phyloP scores from a whole-genome alignment of 1,284 basidiomycete genomes.

The Vanrija sp. region DNA sequence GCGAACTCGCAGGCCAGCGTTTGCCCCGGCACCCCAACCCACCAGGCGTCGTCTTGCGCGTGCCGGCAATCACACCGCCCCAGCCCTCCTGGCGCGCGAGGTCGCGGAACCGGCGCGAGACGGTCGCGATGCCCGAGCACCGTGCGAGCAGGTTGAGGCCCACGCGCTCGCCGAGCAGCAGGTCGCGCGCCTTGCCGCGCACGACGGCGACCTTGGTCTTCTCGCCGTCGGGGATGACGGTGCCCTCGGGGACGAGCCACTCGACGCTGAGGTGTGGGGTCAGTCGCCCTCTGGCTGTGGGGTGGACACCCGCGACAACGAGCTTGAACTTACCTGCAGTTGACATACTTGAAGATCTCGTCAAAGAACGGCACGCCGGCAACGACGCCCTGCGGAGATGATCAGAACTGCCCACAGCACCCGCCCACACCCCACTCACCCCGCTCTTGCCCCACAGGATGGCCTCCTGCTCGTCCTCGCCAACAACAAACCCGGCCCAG shows the following conservation, averaged over 20 bases:
- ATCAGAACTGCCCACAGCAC: neutral
- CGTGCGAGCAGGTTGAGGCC: constrained; percentile 91
- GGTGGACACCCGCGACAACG: neutral
- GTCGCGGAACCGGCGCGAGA: constrained; percentile 74
- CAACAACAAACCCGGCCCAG: constrained; percentile 95
- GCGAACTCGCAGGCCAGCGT: neutral
- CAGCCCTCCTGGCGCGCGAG: constrained; percentile 76
- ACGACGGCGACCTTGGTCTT: constrained; percentile 87
- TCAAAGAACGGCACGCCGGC: constrained; percentile 95
- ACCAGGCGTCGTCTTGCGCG: constrained; percentile 97
- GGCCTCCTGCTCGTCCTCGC: constrained; percentile 80
- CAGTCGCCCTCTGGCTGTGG: neutral
- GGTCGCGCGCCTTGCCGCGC: constrained; percentile 75
- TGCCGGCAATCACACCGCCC: constrained; percentile 87
- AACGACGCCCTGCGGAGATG: constrained; percentile 63
- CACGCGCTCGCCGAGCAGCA: constrained; percentile 91
- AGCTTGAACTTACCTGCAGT: constrained; percentile 68
- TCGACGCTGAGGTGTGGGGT: constrained; percentile 61
- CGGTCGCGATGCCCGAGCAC: constrained; percentile 94
- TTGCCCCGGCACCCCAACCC: constrained; percentile 12
- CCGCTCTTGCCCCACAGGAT: constrained; percentile 72
- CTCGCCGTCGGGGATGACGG: constrained; percentile 62
- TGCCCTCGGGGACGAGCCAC: constrained; percentile 88
- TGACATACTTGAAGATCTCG: constrained; percentile 85
- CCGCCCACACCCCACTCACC: constrained; percentile 24